Percentiles rank a stretch among this genome's conserved stretches.
These are phyloP conservation scores for Talaromyces islandicus DNA, from an alignment of 2,329 filamentous ascomycete species.

Conservation along the genomic window DNA sequence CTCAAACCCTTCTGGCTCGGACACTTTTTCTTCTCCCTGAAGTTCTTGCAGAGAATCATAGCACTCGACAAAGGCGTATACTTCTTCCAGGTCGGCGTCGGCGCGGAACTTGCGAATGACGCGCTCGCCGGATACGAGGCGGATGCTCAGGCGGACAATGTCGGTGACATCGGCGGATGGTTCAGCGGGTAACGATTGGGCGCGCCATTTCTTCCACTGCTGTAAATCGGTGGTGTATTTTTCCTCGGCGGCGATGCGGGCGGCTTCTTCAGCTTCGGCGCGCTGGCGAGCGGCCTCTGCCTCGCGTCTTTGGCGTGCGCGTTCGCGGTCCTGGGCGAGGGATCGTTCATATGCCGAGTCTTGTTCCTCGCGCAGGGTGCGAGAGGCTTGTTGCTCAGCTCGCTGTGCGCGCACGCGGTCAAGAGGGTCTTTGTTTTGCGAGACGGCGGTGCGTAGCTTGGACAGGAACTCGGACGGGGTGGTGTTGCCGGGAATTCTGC, in stretches of 20 bases:
- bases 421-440: slow-evolving; percentile 70
- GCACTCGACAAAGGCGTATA: slow-evolving; percentile 96
- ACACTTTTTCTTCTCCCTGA: slow-evolving; percentile 25
- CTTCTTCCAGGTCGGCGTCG: slow-evolving; percentile 70
- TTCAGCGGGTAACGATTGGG: slow-evolving; percentile 60
- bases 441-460: slow-evolving; percentile 67
- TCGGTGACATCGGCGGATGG: slow-evolving; percentile 60
- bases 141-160: slow-evolving; percentile 63
- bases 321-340: slow-evolving; percentile 78
- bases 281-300: slow-evolving; percentile 61
- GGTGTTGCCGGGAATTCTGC: slow-evolving; percentile 68
- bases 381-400: slow-evolving; percentile 72
- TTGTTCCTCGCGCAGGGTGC: slow-evolving; percentile 78
- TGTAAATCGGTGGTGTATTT: slow-evolving; percentile 48
- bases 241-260: slow-evolving; percentile 57
- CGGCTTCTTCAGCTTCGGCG: slow-evolving; percentile 61
- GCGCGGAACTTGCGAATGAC: slow-evolving; percentile 69
- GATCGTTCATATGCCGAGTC: slow-evolving; percentile 92
- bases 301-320: slow-evolving; percentile 68
- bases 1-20: slow-evolving; percentile 61
- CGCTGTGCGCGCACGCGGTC: slow-evolving; percentile 68
- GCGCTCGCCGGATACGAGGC: slow-evolving; percentile 61
- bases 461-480: slow-evolving; percentile 65
- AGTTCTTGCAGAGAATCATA: slow-evolving; percentile 56
- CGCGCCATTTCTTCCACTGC: slow-evolving; percentile 79